Conservation (phyloP, 768 basidiomycete species). For the Kwoniella botswanensis region DNA sequence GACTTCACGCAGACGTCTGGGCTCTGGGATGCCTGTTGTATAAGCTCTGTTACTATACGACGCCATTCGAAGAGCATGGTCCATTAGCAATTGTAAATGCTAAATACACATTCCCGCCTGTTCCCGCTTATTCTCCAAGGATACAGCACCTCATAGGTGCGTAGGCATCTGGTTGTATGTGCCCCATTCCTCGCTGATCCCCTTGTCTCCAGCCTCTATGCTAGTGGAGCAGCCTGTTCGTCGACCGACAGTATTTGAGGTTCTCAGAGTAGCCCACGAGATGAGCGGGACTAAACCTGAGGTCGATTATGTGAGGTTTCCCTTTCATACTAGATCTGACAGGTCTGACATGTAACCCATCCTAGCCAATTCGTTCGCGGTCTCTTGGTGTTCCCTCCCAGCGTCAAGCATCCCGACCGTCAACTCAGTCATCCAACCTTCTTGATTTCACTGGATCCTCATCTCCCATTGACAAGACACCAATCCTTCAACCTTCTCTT, state of each 20-base stretch:
- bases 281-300: conserved; percentile 85
- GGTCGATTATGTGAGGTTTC: conserved; percentile 67
- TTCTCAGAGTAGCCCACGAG: conserved; percentile 79
- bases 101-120: conserved; percentile 88
- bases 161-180: conserved; percentile 20
- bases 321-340: background rate
- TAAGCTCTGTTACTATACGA: conserved; percentile 99
- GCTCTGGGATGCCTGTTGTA: conserved; percentile 94
- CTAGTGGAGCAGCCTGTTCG: conserved; percentile 85
- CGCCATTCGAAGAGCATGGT: conserved; percentile 97
- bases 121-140: conserved; percentile 80
- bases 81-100: conserved; percentile 95
- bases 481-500: conserved; percentile 35
- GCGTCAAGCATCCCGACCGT: conserved; percentile 25
- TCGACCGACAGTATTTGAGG: conserved; percentile 84
- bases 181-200: background rate
- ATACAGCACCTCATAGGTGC: conserved; percentile 83
- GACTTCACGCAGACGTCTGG: conserved; percentile 74
- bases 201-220: conserved; percentile 72
- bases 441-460: conserved; percentile 47
- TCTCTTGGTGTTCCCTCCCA: conserved; percentile 27
- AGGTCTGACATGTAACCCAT: background rate
- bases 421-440: conserved; percentile 37
- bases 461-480: conserved; percentile 19
- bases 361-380: conserved; percentile 38